Conservation (phyloP, 306 rosid genomes). For the Macrotyloma uniflorum region DNA sequence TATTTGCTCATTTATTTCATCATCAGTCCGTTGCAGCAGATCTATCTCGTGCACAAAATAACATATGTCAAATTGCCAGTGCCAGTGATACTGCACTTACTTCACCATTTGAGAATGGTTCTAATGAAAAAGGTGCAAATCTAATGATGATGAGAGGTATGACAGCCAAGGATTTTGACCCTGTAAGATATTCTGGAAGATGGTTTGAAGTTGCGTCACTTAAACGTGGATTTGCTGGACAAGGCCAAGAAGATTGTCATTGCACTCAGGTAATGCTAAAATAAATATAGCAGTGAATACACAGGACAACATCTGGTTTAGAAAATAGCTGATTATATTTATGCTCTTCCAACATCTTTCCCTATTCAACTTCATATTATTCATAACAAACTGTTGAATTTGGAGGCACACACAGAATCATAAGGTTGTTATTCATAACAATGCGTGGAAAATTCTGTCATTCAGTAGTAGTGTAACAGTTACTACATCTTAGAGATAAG, state of each 20-base stretch:
- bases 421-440: not conserved
- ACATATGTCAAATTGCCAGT: slow-evolving; percentile 64
- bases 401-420: slow-evolving; percentile 3
- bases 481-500: slow-evolving; percentile 18
- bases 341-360: not conserved
- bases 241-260: slow-evolving; percentile 98
- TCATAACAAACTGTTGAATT: slow-evolving; percentile 19
- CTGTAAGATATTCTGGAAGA: slow-evolving; percentile 85
- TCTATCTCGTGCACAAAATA: slow-evolving; percentile 46
- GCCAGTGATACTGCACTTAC: slow-evolving; percentile 46
- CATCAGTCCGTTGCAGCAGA: slow-evolving; percentile 73
- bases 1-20: slow-evolving; percentile 21
- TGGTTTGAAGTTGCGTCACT: slow-evolving; percentile 99
- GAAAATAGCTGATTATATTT: not conserved
- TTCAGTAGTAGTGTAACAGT: not conserved
- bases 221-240: slow-evolving; percentile 97
- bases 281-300: slow-evolving; percentile 34
- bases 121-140: slow-evolving; percentile 52
- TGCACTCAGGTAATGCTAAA: slow-evolving; percentile 85
- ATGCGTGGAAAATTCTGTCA: slow-evolving; percentile 20
- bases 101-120: slow-evolving; percentile 58
- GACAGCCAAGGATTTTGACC: slow-evolving; percentile 85
- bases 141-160: slow-evolving; percentile 97
- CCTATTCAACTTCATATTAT: not conserved
- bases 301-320: slow-evolving; percentile 7